Evolutionary conservation across 129 eudicot genomes (phyloP), one percentile per base, ranked within the genome.

Genomic region (Scalesia atractyloides): DNA sequence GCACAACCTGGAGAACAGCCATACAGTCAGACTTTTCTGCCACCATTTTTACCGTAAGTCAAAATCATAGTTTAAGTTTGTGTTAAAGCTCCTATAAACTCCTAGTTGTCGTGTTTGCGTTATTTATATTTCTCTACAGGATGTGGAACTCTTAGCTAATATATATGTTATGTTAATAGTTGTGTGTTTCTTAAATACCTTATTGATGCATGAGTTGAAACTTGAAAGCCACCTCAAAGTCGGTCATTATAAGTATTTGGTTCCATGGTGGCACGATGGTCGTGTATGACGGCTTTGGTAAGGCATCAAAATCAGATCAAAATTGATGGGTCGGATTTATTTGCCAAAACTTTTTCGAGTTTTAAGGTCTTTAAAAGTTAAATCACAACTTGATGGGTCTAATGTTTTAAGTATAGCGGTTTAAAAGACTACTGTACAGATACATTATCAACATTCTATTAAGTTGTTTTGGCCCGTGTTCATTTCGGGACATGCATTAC

Each of bases 1-100:
- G 41, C 81, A 22, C 84, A 84, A 47, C 92, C 85, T 3, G 86
- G 86, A 73, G 89, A 89, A 48, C 78, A 89, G 49, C 78, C 86
- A 64, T 74, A 82, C 52, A 84, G 64, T 24, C 89, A 89, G 66
- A 77, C 59, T 54, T 89, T 74, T 72, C 81, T 77, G 44, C 86
- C 85, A 16, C 89, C 81, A 34, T 78, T 82, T 66, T 74, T 83
- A 0, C 91, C 96, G 3, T 86, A 60, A 70, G 39, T 71, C 50
- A 63, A 64, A 53, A 36, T 54, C 18, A 18, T 46, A 57, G 80
- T 57, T 58, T 30, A 41, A 53, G 51, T 49, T 7, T 19, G 48
- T 60, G 9, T 63, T 13, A n/a, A 13, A 41, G n/a, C 5, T 9
- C 46, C 69, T 72, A 73, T 48, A 19, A 54, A 9, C 39, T 36